A percentile compares a stretch with the other conserved stretches of the same genome.
These are phyloP conservation scores for Neltuma alba DNA, from an alignment of 306 rosid species.

Conservation along the genomic window DNA sequence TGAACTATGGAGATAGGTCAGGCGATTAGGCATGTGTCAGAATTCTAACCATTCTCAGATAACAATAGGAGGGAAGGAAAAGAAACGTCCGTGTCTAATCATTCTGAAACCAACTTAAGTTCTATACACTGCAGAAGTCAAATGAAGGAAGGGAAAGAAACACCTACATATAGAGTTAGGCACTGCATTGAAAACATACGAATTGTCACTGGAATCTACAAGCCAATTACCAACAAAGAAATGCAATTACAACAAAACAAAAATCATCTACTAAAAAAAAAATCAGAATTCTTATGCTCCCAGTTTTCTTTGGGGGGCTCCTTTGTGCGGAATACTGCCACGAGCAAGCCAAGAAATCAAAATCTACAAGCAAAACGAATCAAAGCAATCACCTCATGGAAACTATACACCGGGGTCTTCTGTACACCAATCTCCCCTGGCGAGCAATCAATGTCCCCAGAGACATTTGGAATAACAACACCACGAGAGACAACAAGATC, in stretches of 20 bases:
- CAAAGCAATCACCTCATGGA: slow-evolving; percentile 64
- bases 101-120: not conserved
- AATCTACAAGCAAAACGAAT: slow-evolving; percentile 29
- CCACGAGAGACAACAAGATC: slow-evolving; percentile 67
- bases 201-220: slow-evolving; percentile 26
- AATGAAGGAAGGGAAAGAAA: slow-evolving; percentile 29
- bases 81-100: not conserved
- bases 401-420: slow-evolving; percentile 59
- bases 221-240: slow-evolving; percentile 19
- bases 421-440: slow-evolving; percentile 42
- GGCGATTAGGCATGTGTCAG: not conserved
- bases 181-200: slow-evolving; percentile 28
- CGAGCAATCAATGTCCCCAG: slow-evolving; percentile 62
- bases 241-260: slow-evolving; percentile 23
- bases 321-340: not conserved
- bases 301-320: not conserved
- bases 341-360: slow-evolving; percentile 23
- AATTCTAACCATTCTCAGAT: slow-evolving; percentile 1
- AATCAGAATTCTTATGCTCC: slow-evolving; percentile 12
- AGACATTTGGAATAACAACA: slow-evolving; percentile 62
- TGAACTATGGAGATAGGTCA: slow-evolving; percentile 7
- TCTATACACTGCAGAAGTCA: slow-evolving; percentile 3
- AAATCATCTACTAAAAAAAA: not conserved
- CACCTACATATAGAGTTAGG: not conserved
- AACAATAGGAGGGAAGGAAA: not conserved